phyloP scores from a whole-genome alignment of 2,329 filamentous ascomycete genomes.

The Fonsecaea monophora region DNA sequence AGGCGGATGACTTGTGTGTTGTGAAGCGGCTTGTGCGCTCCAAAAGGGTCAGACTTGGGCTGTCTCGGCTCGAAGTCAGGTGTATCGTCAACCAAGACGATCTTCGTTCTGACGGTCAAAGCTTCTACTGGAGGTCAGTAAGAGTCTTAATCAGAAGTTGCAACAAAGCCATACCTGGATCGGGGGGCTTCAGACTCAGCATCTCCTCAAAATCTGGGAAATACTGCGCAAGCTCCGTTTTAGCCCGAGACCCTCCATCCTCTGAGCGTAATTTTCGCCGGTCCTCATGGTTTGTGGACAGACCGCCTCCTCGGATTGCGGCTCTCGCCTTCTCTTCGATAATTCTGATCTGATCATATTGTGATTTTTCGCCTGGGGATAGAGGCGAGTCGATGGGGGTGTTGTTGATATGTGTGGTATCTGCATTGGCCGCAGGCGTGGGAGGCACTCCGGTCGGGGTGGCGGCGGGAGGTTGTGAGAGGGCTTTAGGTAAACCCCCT shows the following conservation, averaged over 20 bases:
- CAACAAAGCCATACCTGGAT: constrained; percentile 67
- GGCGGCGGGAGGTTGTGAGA: constrained; percentile 25
- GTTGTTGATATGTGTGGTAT: constrained; percentile 12
- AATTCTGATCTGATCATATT: constrained; percentile 41
- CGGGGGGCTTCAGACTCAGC: constrained; percentile 81
- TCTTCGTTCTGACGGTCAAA: constrained; percentile 73
- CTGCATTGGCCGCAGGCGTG: constrained; percentile 21
- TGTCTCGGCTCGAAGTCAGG: constrained; percentile 33
- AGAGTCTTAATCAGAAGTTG: constrained; percentile 19
- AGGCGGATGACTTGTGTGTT: constrained; percentile 54
- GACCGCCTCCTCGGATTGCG: constrained; percentile 27
- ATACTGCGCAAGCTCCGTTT: constrained; percentile 89
- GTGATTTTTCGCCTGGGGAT: constrained; percentile 34
- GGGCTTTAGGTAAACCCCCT: constrained; percentile 27
- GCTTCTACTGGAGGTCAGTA: constrained; percentile 63
- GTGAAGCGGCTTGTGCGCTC: constrained; percentile 48
- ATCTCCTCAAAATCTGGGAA: constrained; percentile 95
- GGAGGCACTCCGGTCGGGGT: constrained; percentile 17
- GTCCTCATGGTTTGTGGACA: constrained; percentile 53
- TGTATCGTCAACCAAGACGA: constrained; percentile 71
- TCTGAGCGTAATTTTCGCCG: constrained; percentile 84
- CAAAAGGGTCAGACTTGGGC: constrained; percentile 41
- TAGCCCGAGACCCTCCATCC: constrained; percentile 79
- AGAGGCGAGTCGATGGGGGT: constrained; percentile 31
- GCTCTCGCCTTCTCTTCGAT: constrained; percentile 40